A percentile compares a stretch with the other conserved stretches of the same genome.
Conservation (phyloP, 169 alveolate species). For the Plasmodium chabaudi region DNA sequence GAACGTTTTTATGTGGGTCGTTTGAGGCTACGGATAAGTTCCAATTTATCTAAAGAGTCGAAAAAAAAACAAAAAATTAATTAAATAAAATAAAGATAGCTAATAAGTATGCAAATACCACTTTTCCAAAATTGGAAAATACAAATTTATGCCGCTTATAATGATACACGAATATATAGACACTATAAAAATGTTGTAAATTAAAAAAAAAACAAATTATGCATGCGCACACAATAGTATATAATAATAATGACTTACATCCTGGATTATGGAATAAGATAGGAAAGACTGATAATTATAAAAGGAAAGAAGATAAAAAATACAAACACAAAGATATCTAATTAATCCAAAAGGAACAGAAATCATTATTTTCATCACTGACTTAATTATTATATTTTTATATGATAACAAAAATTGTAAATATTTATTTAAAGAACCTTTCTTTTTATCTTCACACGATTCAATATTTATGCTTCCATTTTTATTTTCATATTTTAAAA, state of each 20-base stretch:
- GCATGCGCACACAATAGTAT: no score
- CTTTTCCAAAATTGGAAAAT: not conserved
- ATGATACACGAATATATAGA: not conserved
- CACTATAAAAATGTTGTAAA: no score
- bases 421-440: not conserved
- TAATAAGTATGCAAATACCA: not conserved
- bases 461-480: not conserved
- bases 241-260: slow-evolving; percentile 11
- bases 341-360: slow-evolving; percentile 24
- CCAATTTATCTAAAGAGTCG: slow-evolving; percentile 32
- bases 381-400: slow-evolving; percentile 34
- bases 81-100: not conserved
- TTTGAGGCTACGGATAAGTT: slow-evolving; percentile 50
- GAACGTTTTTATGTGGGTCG: slow-evolving; percentile 52
- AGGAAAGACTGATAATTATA: slow-evolving; percentile 34
- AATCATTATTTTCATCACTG: slow-evolving; percentile 26
- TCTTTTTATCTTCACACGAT: not conserved
- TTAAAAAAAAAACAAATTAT: no score
- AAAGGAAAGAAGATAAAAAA: slow-evolving; percentile 41
- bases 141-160: not conserved
- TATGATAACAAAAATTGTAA: slow-evolving; percentile 42
- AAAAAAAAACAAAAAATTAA: not conserved
- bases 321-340: slow-evolving; percentile 38
- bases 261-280: slow-evolving; percentile 31
- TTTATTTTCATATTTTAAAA: slow-evolving; percentile 6